These are phyloP conservation scores for Cryomyces antarcticus DNA, from an alignment of 495 filamentous ascomycete species.

Conservation along the genomic window DNA sequence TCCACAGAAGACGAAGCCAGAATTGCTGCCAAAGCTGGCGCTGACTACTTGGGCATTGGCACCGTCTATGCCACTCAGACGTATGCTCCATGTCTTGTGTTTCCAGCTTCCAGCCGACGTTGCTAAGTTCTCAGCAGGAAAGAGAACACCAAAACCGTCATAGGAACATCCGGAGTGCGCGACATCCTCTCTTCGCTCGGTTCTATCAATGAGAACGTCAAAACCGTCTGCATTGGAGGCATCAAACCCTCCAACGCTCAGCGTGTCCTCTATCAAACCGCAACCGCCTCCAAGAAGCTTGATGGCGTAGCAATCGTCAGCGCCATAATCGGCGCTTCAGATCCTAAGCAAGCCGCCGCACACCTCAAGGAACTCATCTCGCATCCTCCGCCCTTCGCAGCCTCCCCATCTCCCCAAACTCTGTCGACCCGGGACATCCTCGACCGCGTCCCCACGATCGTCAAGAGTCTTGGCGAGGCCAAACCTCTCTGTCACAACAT, in stretches of 20 bases:
- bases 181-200: conserved; percentile 42
- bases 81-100: neutral
- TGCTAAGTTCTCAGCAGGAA: conserved; percentile 22
- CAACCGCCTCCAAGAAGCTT: conserved; percentile 28
- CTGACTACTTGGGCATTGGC: conserved; percentile 77
- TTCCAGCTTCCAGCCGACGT: neutral
- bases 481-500: conserved; percentile 86
- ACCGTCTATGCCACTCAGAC: conserved; percentile 67
- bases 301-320: conserved; percentile 80
- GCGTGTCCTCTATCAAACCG: conserved; percentile 47
- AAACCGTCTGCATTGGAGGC: conserved; percentile 67
- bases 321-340: conserved; percentile 55
- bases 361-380: conserved; percentile 31
- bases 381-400: conserved; percentile 27
- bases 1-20: conserved; percentile 46
- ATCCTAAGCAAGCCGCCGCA: conserved; percentile 39
- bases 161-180: conserved; percentile 61
- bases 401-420: neutral
- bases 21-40: conserved; percentile 45
- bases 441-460: conserved; percentile 29
- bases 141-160: conserved; percentile 58
- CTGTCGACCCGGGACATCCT: conserved; percentile 20
- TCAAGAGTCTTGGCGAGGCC: conserved; percentile 33
- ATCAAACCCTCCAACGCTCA: conserved; percentile 64
- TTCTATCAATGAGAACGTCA: conserved; percentile 9